Percentiles rank a stretch among this genome's conserved stretches.
phyloP scores from a whole-genome alignment of 2,329 filamentous ascomycete species.

The Microdochium paspali region DNA sequence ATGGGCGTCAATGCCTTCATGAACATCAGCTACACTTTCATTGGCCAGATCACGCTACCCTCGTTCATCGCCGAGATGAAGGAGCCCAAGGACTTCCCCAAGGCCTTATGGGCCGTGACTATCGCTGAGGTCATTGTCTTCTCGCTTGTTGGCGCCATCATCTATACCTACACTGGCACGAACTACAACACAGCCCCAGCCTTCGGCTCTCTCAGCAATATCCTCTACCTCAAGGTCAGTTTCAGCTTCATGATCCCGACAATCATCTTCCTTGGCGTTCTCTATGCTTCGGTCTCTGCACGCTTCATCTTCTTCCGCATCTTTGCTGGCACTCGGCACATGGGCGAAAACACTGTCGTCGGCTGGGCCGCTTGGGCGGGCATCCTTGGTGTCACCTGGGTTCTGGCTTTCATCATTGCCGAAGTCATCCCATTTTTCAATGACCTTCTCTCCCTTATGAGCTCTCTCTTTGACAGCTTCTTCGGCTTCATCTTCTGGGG shows the following conservation, averaged over 20 bases:
- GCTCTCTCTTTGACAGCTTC: conserved; percentile 85
- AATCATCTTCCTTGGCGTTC: conserved; percentile 80
- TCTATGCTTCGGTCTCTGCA: conserved; percentile 84
- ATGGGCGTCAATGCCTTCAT: conserved; percentile 78
- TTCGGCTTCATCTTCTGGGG: conserved; percentile 97
- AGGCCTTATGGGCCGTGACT: conserved; percentile 84
- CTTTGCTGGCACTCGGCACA: conserved; percentile 71
- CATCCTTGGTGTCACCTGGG: conserved; percentile 67
- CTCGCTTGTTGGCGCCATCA: conserved; percentile 67
- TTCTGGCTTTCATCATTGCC: conserved; percentile 85
- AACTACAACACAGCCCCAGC: conserved; percentile 84
- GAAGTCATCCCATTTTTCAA: conserved; percentile 92
- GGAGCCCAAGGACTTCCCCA: conserved; percentile 73
- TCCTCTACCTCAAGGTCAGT: conserved; percentile 75
- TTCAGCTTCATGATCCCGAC: conserved; percentile 97
- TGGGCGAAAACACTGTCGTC: conserved; percentile 68
- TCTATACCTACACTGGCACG: conserved; percentile 82
- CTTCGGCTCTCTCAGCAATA: conserved; percentile 66
- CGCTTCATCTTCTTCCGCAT: conserved; percentile 89
- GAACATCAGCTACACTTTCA: conserved; percentile 95
- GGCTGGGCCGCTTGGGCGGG: conserved; percentile 73
- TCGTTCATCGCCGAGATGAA: conserved; percentile 96
- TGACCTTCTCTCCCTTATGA: conserved; percentile 66
- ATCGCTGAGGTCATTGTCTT: conserved; percentile 83
- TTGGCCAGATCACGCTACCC: conserved; percentile 87